Conservation (phyloP, 805 yeast genomes). For the Saturnispora bothae region DNA sequence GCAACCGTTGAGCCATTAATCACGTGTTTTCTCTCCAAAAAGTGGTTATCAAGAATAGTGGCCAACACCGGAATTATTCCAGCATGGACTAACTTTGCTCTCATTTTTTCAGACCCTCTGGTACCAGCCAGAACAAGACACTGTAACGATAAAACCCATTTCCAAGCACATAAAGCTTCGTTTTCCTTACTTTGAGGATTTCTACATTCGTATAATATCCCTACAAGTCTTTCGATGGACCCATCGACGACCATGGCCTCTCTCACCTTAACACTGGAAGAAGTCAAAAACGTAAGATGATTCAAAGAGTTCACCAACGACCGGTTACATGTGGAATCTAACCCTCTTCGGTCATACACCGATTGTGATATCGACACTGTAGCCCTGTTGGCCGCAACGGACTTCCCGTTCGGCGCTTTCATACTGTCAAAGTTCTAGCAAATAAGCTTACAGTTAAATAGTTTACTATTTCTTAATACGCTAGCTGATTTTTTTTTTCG, state of each 20-base stretch:
- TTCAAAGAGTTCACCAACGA: constrained; percentile 88
- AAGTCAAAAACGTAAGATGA: constrained; percentile 77
- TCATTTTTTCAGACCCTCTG: constrained; percentile 77
- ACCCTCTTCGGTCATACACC: constrained; percentile 82
- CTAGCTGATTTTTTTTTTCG: neutral
- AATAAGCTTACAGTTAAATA: no score
- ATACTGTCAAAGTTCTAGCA: no score
- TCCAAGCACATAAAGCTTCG: constrained; percentile 72
- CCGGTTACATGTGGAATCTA: constrained; percentile 80
- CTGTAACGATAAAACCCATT: constrained; percentile 93
- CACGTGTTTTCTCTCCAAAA: constrained; percentile 26
- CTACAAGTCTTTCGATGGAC: constrained; percentile 79
- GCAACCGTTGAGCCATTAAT: neutral
- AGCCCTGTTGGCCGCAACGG: constrained; percentile 72
- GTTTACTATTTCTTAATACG: no score
- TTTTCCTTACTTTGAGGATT: constrained; percentile 24
- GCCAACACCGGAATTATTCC: constrained; percentile 88
- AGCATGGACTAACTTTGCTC: constrained; percentile 81
- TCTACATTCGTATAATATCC: constrained; percentile 74
- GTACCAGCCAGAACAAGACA: constrained; percentile 87
- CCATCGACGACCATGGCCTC: constrained; percentile 87
- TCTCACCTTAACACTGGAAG: constrained; percentile 79
- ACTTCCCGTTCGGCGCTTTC: constrained; percentile 86
- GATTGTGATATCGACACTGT: constrained; percentile 86
- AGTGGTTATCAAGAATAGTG: constrained; percentile 82